These are phyloP conservation scores for Alternaria viburni DNA, from an alignment of 2,329 filamentous ascomycete genomes.

Conservation along the genomic window DNA sequence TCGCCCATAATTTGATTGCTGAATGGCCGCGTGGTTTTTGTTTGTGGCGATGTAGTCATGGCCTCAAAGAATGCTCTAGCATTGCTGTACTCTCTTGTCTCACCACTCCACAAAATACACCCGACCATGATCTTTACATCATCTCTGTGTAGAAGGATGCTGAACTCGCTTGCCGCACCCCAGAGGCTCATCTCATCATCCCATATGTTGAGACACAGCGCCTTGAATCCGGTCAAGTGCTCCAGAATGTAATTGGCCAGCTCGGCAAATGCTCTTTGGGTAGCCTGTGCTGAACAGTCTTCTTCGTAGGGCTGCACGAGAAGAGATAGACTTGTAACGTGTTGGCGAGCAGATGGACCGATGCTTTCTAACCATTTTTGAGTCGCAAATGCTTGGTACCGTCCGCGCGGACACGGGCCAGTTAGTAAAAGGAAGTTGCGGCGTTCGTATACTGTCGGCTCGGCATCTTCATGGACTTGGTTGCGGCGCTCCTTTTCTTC, in stretches of 20 bases:
- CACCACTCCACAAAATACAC: constrained; percentile 3
- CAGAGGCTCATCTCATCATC: constrained; percentile 8
- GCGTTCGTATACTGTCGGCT: constrained; percentile 33
- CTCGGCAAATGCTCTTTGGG: constrained; percentile 24
- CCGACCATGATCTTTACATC: constrained; percentile 15
- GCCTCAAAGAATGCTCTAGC: constrained; percentile 8
- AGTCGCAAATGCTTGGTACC: constrained; percentile 44
- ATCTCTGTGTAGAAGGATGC: constrained; percentile 12
- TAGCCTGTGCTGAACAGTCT: constrained; percentile 22
- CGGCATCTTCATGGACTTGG: constrained; percentile 30
- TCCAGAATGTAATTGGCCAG: constrained; percentile 24
- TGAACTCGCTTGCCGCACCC: constrained; percentile 14
- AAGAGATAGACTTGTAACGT: constrained; percentile 30
- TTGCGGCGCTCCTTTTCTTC: constrained; percentile 21
- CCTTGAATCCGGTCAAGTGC: constrained; percentile 19
- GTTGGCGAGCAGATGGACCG: constrained; percentile 16
- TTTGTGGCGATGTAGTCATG: not conserved
- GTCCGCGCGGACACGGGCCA: constrained; percentile 39
- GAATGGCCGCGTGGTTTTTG: not conserved
- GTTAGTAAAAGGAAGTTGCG: constrained; percentile 37
- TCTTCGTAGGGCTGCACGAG: constrained; percentile 39
- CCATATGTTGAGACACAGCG: constrained; percentile 27
- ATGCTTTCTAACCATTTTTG: constrained; percentile 29
- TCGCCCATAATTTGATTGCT: not conserved
- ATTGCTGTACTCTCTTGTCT: constrained; percentile 5